Conservation (phyloP, 2,329 filamentous ascomycete genomes). For the Fusarium tuaranense region DNA sequence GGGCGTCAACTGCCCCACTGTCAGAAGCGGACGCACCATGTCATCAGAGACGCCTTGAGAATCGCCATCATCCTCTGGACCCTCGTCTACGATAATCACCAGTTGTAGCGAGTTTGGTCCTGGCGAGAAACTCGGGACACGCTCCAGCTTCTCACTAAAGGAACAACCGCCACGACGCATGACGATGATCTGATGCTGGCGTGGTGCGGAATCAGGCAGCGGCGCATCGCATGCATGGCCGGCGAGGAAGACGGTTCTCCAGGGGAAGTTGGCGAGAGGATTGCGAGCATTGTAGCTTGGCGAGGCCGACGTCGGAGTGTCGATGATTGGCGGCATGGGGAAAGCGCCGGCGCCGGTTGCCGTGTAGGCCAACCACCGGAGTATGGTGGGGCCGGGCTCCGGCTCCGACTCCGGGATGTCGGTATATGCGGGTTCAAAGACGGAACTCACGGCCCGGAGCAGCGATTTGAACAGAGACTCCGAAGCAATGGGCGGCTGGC, state of each 20-base stretch:
- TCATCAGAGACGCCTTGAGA: conserved; percentile 43
- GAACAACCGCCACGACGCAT: conserved; percentile 85
- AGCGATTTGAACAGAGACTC: conserved; percentile 61
- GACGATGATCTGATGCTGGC: conserved; percentile 80
- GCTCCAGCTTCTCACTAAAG: conserved; percentile 84
- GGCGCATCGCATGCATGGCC: conserved; percentile 74
- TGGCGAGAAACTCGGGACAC: conserved; percentile 83
- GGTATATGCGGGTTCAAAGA: conserved; percentile 53
- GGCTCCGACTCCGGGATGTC: conserved; percentile 45
- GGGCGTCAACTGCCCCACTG: conserved; percentile 78
- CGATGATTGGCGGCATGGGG: conserved; percentile 74
- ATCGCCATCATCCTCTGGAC: conserved; percentile 48
- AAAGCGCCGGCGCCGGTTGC: conserved; percentile 70
- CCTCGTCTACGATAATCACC: conserved; percentile 79
- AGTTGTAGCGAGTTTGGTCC: conserved; percentile 75
- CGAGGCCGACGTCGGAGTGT: conserved; percentile 61
- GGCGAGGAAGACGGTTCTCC: conserved; percentile 78
- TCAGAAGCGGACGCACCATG: conserved; percentile 74
- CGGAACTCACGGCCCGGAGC: conserved; percentile 60
- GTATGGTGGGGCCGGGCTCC: conserved; percentile 54
- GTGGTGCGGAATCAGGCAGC: conserved; percentile 63
- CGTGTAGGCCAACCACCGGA: conserved; percentile 66
- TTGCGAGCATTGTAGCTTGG: conserved; percentile 55
- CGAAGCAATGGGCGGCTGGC: conserved; percentile 36
- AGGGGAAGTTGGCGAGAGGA: conserved; percentile 65